Percentiles rank a stretch among this genome's conserved stretches.
Conservation (phyloP, 2,329 filamentous ascomycete genomes). For the Monosporascus sp. region DNA sequence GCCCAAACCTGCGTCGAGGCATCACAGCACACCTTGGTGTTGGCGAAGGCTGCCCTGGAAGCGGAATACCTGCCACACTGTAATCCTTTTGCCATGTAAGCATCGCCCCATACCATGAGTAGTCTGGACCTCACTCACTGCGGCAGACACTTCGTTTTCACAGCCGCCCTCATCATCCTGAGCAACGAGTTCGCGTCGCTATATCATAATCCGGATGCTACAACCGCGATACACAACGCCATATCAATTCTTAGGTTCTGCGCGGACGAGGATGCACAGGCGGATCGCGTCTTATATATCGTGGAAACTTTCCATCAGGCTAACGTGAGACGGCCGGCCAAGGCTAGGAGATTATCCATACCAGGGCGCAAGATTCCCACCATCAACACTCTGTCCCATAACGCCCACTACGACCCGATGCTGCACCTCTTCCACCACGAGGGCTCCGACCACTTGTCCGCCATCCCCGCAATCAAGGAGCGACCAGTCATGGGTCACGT, state of each 20-base stretch:
- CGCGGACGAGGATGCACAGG: conserved; percentile 42
- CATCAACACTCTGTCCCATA: conserved; percentile 22
- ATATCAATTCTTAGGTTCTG: conserved; percentile 46
- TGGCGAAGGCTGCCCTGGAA: conserved; percentile 40
- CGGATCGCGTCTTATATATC: conserved; percentile 43
- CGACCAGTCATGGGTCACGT: conserved; percentile 8
- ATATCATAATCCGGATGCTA: conserved; percentile 38
- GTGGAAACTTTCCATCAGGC: conserved; percentile 41
- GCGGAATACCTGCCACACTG: conserved; percentile 41
- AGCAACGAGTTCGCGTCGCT: conserved; percentile 52
- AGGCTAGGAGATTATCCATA: conserved; percentile 16
- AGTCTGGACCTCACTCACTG: conserved; percentile 4
- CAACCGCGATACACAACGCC: conserved; percentile 33
- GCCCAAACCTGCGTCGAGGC: conserved; percentile 46
- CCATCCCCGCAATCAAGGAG: conserved; percentile 10
- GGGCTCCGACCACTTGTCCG: conserved; percentile 8
- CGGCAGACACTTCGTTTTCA: conserved; percentile 50
- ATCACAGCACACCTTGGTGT: conserved; percentile 42
- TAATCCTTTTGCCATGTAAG: conserved; percentile 54
- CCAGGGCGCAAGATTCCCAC: conserved; percentile 20
- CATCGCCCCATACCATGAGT: conserved; percentile 1
- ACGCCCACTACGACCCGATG: conserved; percentile 21
- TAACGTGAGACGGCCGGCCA: conserved; percentile 24
- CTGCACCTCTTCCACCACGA: conserved; percentile 20
- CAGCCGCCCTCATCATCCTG: conserved; percentile 47